Evolutionary conservation across 305 asterid species (phyloP), one percentile per base, ranked within the genome.

Genomic region (Lippia alba): DNA sequence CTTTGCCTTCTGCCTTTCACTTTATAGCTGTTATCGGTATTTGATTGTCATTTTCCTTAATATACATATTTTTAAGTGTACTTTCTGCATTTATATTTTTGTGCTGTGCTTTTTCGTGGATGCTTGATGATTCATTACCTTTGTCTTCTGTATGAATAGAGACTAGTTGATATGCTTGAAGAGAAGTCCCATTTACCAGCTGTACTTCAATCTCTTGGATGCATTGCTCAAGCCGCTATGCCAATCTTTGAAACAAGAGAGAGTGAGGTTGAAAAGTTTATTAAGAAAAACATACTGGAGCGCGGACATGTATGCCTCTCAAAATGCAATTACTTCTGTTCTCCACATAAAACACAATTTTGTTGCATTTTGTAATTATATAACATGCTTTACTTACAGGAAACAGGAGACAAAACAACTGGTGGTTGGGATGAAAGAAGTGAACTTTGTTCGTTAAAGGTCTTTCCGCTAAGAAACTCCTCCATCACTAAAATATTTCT

Each of bases 201-300:
- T 81, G 99, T 95, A 44, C 90, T 95, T 18, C 98, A 95, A 73
- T 95, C 98, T 76, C 96, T 95, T 60, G 99, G 99, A 69, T 95
- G 99, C 81, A 91, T 95, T 79, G 98, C 98, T 34, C 90, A 95
- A 82, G 91, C 96, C 41, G 99, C 98, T 78, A 92, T 92, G 98
- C 88, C 99, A 59, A 96, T 95, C 72, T 95, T 92, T 73, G 99
- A 95, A 81, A 95, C 99, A 56, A 84, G 98, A 84, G 99, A 95
- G 72, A 87, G 71, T 40, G 96, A 90, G 83, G 86, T 95, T 78
- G 96, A 86, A 63, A 84, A 79, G 77, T 95, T 95, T 80, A 87
- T 92, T 56, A 91, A 76, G 83, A 89, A 83, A 78, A 86, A 84
- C 74, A 84, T 95, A 74, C 85, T 95, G 77, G 86, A 84, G 79